Base-by-base conservation (phyloP, 2,329 filamentous ascomycete species). In the Leptographium galeiforme region DNA sequence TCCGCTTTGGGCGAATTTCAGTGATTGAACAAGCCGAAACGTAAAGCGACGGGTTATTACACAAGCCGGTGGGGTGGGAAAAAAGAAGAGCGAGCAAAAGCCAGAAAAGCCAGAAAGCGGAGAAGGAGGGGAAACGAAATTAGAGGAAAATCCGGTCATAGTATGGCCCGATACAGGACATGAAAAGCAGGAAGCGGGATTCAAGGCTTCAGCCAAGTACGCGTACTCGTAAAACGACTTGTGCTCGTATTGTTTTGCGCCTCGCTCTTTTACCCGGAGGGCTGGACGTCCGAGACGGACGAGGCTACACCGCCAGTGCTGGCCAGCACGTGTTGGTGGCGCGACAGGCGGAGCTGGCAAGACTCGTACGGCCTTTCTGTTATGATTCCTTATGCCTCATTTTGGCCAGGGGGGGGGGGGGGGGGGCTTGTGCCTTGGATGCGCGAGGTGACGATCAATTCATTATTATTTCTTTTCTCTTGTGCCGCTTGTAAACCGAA, bases 1-100 rank as follows among this genome's bases (percentile, higher is more conserved):
- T 52, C 50, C 50, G 19, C 44, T 52, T 52, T 51, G 39, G 50
- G 50, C 48, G 19, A 50, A 43, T 12, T 10, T 34, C 8, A n/a
- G 13, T 10, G 8, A 18, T 16, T 14, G 16, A 13, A n/a, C n/a
- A n/a, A 38, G 13, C 1, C 12, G 34, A 7, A 18, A 33, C 45
- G 32, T 47, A 47, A 33, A 47, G 34, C 13, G 10, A 25, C 16
- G 46, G 46, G 14, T 14, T 10, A 34, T 18, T 25, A 14, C 32
- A 34, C 30, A 16, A 48, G 14, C 16, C 10, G 32, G 34, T 12
- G 32, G 34, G 36, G 32, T 36, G 34, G 19, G 16, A 11, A 30
- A 30, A 34, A 12, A 36, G 32, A 48, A 36, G 14, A 45, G 19
- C 16, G 41, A 8, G 41, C 7, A 18, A 44, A 44, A 18, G 41